A percentile compares a stretch with the other conserved stretches of the same genome.
phyloP scores from a whole-genome alignment of 1,284 basidiomycete species.

The Malassezia slooffiae region DNA sequence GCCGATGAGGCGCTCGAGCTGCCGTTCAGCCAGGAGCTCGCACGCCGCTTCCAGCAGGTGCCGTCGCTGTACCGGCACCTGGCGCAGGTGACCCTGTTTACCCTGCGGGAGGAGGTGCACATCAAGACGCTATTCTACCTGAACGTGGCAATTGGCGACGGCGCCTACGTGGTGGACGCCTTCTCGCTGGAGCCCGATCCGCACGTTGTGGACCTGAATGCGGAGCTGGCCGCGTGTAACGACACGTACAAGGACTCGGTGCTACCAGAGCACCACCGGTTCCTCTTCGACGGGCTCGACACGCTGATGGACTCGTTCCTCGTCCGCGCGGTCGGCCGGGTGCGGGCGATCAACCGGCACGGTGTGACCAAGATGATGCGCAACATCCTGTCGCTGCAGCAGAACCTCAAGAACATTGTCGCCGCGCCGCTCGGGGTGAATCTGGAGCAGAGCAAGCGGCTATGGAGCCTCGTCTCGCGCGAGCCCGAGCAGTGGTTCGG shows the following conservation, averaged over 20 bases:
- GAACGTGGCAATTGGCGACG: constrained; percentile 59
- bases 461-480: constrained; percentile 54
- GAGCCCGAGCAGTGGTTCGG: constrained; percentile 12
- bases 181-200: constrained; percentile 73
- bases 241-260: constrained; percentile 49
- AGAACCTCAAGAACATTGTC: constrained; percentile 61
- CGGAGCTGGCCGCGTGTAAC: constrained; percentile 66
- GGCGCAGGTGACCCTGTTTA: constrained; percentile 73
- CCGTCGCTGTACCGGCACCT: constrained; percentile 80
- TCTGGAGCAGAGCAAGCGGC: constrained; percentile 64
- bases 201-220: constrained; percentile 75
- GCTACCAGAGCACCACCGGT: constrained; percentile 51
- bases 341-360: constrained; percentile 62
- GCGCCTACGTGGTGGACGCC: constrained; percentile 56
- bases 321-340: constrained; percentile 61
- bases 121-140: constrained; percentile 75
- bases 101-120: constrained; percentile 76
- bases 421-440: constrained; percentile 52
- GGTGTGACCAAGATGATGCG: constrained; percentile 80
- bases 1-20: constrained; percentile 18
- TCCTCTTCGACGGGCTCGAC: constrained; percentile 77
- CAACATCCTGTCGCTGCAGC: constrained; percentile 83
- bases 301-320: constrained; percentile 73
- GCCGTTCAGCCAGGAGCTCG: constrained; percentile 23
- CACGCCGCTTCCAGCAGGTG: constrained; percentile 56